Conservation (phyloP, 306 rosid species). For the Vachellia collinsii region DNA sequence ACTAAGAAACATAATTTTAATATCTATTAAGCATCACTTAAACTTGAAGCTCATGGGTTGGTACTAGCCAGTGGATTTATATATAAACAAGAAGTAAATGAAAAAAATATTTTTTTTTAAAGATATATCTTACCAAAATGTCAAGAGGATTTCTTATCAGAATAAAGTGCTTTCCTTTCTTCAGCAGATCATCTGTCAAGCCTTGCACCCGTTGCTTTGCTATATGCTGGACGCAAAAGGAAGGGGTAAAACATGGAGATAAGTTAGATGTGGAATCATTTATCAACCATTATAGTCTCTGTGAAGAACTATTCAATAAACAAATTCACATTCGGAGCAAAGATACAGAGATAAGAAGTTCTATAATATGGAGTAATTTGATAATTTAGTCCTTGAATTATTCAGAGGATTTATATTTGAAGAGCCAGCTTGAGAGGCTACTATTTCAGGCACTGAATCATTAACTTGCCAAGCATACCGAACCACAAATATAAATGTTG, state of each 20-base stretch:
- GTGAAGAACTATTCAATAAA: conserved; percentile 12
- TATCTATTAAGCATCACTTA: conserved; percentile 10
- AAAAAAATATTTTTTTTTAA: neutral
- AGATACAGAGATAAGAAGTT: neutral
- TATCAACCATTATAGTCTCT: conserved; percentile 23
- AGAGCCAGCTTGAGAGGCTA: neutral
- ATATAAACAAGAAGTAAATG: conserved; percentile 20
- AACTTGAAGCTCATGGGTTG: conserved; percentile 17
- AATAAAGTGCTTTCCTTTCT: conserved; percentile 81
- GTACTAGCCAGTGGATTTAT: conserved; percentile 7
- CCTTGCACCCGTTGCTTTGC: conserved; percentile 69
- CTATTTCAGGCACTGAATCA: neutral
- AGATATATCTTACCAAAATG: conserved; percentile 58
- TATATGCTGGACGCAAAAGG: conserved; percentile 60
- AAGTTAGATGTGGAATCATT: conserved; percentile 11
- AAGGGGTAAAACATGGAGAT: conserved; percentile 9
- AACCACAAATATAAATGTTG: conserved; percentile 1
- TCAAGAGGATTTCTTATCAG: conserved; percentile 81
- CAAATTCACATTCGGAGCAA: conserved; percentile 2
- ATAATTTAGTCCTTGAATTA: neutral
- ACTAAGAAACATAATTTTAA: neutral
- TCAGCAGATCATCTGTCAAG: conserved; percentile 62
- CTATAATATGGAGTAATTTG: neutral
- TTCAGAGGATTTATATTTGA: neutral
- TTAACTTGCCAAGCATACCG: neutral